Base-by-base conservation (phyloP, 2,329 filamentous ascomycete species). In the Aspergillus tamarii region DNA sequence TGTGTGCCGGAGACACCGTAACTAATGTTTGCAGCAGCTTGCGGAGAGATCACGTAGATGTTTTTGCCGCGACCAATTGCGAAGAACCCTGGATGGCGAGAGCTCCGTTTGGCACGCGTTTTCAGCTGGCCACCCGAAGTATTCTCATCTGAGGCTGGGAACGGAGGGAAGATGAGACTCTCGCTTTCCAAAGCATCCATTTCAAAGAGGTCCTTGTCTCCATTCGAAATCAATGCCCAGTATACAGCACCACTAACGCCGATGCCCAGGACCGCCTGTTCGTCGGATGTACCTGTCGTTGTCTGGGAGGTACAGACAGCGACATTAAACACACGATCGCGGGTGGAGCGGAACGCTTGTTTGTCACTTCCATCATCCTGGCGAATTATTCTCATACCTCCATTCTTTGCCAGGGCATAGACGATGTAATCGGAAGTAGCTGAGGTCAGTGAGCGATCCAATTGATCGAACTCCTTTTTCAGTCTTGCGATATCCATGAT, bases 401-500 rank as follows among this genome's bases (percentile, higher is more conserved):
- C 93, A 69, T 93, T 92, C 83, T 96, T 97, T 50, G 92, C 92
- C 83, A 97, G 92, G 50, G 93, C 93, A 73, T 98, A 99, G 7
- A 92, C 90, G 78, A 99, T 98, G 81, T 95, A 97, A 64, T 90
- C 91, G 74, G 92, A 89, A 30, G 93, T 94, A 21, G 94, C 94
- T 6, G 94, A 91, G 57, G 94, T 94, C 36, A 99, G 85, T 67
- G 94, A 96, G 68, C 96, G 91, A 75, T 99, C 95, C 66, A 97
- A 90, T 80, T 98, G 95, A 74, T 99, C 95, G 72, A 98, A 98
- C 6, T 97, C 93, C 81, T 98, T 98, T 85, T 97, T 97, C 67
- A 98, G 85, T 63, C 93, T 88, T 58, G 95, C 94, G 74, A 99
- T 95, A 71, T 97, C 93, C 84, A 97, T 91, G 71, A 97, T 89